These are phyloP conservation scores for Triticum timopheevii DNA, from an alignment of 176 grass and related monocot species.

Conservation along the genomic window DNA sequence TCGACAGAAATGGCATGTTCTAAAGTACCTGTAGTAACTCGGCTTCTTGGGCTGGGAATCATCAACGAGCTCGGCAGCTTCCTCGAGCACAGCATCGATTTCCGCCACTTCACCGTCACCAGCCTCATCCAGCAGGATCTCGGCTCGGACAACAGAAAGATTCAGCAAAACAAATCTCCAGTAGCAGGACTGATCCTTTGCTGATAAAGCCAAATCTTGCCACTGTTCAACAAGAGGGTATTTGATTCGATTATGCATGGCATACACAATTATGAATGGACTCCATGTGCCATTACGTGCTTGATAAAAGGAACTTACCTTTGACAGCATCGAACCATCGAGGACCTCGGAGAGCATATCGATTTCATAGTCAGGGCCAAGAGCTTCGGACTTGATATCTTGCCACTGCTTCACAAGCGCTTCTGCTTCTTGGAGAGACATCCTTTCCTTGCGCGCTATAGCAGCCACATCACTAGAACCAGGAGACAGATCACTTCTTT, in stretches of 20 bases:
- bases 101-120: slow-evolving; percentile 64
- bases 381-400: slow-evolving; percentile 83
- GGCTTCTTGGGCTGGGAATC: slow-evolving; percentile 70
- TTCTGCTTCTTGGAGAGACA: slow-evolving; percentile 82
- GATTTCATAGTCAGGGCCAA: slow-evolving; percentile 80
- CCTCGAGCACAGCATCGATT: slow-evolving; percentile 82
- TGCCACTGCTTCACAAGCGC: slow-evolving; percentile 87
- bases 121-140: slow-evolving; percentile 58
- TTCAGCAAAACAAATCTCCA: slow-evolving; percentile 92
- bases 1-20: neutral
- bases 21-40: slow-evolving; percentile 85
- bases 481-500: slow-evolving; percentile 29
- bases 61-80: slow-evolving; percentile 88
- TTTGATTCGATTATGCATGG: slow-evolving; percentile 12
- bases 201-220: slow-evolving; percentile 61
- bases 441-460: slow-evolving; percentile 43
- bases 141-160: slow-evolving; percentile 67
- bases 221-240: slow-evolving; percentile 51
- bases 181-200: slow-evolving; percentile 68
- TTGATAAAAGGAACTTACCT: slow-evolving; percentile 41
- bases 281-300: neutral
- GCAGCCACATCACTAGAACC: neutral
- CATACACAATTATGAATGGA: slow-evolving; percentile 19
- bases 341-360: slow-evolving; percentile 66
- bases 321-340: slow-evolving; percentile 77